Evolutionary conservation across 2,329 filamentous ascomycete genomes (phyloP).

Genomic region (Chaetomiaceae sp.): DNA sequence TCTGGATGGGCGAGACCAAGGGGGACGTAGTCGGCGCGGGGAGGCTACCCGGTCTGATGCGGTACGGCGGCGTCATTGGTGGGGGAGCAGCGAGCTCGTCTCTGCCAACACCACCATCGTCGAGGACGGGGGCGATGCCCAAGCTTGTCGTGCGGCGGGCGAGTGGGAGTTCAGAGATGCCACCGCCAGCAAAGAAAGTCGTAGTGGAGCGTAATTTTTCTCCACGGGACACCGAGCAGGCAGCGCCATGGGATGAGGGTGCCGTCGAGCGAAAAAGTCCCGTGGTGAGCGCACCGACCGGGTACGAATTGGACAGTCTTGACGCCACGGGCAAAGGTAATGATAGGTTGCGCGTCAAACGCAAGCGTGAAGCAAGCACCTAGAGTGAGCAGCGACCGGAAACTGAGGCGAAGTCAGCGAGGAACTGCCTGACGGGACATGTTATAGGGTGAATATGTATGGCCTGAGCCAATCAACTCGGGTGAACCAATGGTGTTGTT

Average conservation of each 20-base stretch:
- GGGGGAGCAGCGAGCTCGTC: neutral
- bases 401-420: neutral
- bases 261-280: neutral
- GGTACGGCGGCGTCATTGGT: constrained; percentile 21
- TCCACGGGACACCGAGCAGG: neutral
- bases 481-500: neutral
- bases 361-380: neutral
- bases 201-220: constrained; percentile 23
- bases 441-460: neutral
- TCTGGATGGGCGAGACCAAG: constrained; percentile 42
- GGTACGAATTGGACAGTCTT: neutral
- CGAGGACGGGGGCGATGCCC: neutral
- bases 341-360: neutral
- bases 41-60: constrained; percentile 37
- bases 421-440: too few relatives aligned
- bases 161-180: neutral
- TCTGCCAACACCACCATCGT: neutral
- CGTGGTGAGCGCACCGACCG: constrained; percentile 1
- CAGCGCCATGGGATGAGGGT: constrained; percentile 21
- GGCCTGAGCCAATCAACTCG: too few relatives aligned
- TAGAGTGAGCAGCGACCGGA: neutral
- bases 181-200: constrained; percentile 15
- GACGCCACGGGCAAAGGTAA: neutral
- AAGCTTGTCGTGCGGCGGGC: neutral
- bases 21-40: constrained; percentile 40